A percentile compares a stretch with the other conserved stretches of the same genome.
Conservation (phyloP, 768 basidiomycete genomes). For the Tulasnella sp. region DNA sequence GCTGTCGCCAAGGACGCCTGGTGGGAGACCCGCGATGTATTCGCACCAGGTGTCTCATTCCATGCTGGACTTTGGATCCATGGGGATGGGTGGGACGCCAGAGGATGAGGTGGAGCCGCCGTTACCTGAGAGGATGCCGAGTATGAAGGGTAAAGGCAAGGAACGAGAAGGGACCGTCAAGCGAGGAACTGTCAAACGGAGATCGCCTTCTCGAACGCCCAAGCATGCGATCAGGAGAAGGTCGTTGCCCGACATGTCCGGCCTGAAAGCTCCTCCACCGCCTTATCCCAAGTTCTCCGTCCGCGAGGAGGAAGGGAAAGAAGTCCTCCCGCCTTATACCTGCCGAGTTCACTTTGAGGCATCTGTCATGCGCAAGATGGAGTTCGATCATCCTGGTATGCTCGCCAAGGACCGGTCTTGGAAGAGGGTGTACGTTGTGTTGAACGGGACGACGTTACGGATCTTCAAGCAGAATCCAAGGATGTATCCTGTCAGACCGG, state of each 20-base stretch:
- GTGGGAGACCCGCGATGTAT: constrained; percentile 11
- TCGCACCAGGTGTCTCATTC: constrained; percentile 4
- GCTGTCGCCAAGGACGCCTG: neutral
- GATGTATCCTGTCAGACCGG: constrained; percentile 6
- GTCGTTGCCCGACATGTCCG: constrained; percentile 1
- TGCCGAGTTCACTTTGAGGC: constrained; percentile 76
- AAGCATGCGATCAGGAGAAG: neutral
- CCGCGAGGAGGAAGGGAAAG: constrained; percentile 67
- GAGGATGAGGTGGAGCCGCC: too few relatives aligned
- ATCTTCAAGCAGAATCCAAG: constrained; percentile 45
- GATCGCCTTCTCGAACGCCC: neutral
- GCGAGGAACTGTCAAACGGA: neutral
- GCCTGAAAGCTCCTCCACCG: neutral
- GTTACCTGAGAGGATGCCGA: neutral
- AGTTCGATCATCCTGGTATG: constrained; percentile 76
- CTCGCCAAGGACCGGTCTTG: constrained; percentile 89
- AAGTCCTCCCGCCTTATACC: constrained; percentile 70
- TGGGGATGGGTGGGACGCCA: too few relatives aligned
- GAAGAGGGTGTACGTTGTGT: constrained; percentile 76
- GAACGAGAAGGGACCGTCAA: neutral
- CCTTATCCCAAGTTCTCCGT: constrained; percentile 24
- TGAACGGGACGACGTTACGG: constrained; percentile 86
- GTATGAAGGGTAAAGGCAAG: constrained; percentile 3
- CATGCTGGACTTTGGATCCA: constrained; percentile 13
- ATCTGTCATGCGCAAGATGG: constrained; percentile 84